These are phyloP conservation scores for Durio zibethinus DNA, from an alignment of 345 rosid species.

Conservation along the genomic window DNA sequence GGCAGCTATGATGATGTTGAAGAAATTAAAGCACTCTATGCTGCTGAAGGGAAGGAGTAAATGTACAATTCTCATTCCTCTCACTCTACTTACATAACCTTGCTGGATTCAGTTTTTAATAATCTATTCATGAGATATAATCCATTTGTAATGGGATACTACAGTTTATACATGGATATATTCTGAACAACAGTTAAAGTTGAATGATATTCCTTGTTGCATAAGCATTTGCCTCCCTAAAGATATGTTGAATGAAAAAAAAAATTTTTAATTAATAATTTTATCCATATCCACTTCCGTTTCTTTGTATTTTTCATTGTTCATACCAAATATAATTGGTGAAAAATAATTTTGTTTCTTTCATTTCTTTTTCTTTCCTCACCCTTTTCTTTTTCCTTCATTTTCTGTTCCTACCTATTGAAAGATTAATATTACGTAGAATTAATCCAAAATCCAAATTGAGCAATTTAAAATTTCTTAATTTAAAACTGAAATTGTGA, in stretches of 20 bases:
- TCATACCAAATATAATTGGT: too few species aligned
- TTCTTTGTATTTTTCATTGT: too few species aligned
- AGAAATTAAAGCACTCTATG: slow-evolving; percentile 81
- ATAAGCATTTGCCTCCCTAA: neutral
- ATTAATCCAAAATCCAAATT: too few species aligned
- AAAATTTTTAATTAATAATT: too few species aligned
- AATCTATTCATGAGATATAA: neutral
- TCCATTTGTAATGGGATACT: neutral
- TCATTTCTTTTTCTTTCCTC: too few species aligned
- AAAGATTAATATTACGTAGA: too few species aligned
- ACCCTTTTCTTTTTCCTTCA: too few species aligned
- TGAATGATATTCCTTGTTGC: neutral
- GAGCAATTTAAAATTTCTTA: too few species aligned
- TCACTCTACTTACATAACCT: neutral
- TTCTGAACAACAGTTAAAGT: neutral
- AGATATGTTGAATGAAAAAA: neutral
- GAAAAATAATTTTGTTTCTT: too few species aligned
- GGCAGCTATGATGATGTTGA: slow-evolving; percentile 95
- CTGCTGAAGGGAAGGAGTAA: slow-evolving; percentile 45
- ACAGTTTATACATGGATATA: neutral
- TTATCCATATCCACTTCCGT: too few species aligned
- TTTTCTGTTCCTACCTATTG: too few species aligned
- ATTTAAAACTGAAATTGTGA: too few species aligned
- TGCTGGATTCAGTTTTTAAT: slow-evolving; percentile 2
- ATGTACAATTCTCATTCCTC: slow-evolving; percentile 2